These are phyloP conservation scores for Chaetomiaceae sp. DNA, from an alignment of 2,329 filamentous ascomycete genomes.

Conservation along the genomic window DNA sequence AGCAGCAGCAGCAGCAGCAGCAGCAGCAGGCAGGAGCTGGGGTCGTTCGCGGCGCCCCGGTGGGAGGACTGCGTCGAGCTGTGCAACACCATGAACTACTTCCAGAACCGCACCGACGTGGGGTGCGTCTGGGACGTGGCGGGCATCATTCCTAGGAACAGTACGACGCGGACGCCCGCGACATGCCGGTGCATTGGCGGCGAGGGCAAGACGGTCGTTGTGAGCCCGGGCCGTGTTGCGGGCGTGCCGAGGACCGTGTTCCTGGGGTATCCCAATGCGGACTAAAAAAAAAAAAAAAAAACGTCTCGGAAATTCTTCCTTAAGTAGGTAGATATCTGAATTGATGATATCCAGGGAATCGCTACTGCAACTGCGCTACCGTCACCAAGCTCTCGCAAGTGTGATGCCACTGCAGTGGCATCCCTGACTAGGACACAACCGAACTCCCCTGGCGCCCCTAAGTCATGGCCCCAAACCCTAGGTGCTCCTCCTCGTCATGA, in stretches of 20 bases:
- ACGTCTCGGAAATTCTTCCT: too few species aligned
- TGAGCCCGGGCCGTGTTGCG: neutral
- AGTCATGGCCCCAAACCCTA: neutral
- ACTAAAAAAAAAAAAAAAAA: too few species aligned
- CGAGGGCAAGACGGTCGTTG: neutral
- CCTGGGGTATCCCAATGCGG: too few species aligned
- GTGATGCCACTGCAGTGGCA: too few species aligned
- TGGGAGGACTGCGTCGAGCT: neutral
- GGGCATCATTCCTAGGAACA: too few species aligned
- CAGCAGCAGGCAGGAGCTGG: neutral
- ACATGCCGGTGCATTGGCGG: conserved; percentile 5
- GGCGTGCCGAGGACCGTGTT: neutral
- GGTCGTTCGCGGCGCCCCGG: neutral
- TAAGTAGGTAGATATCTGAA: too few species aligned
- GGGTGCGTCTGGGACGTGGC: conserved; percentile 2
- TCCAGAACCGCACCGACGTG: conserved; percentile 1
- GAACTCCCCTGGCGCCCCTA: neutral
- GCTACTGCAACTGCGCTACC: too few species aligned
- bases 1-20: neutral
- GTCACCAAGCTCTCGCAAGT: too few species aligned
- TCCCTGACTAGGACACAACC: too few species aligned
- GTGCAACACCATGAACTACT: conserved; percentile 9
- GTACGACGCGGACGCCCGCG: conserved; percentile 1
- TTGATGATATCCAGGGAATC: too few species aligned
- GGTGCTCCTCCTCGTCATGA: neutral